These are phyloP conservation scores for Pyrus betulifolia DNA, from an alignment of 306 rosid species.

Conservation along the genomic window DNA sequence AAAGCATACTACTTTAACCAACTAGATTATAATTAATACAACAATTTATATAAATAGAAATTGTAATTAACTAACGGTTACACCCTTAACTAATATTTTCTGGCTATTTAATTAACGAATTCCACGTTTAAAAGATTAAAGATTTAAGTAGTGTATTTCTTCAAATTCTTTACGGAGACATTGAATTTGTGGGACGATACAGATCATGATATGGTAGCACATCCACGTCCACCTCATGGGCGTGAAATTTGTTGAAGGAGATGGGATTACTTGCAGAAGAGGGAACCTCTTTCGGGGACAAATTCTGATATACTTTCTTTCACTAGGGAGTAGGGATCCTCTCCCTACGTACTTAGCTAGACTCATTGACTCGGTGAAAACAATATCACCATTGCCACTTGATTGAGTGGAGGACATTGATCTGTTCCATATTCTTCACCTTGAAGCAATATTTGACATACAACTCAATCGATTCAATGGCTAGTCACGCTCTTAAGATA, in stretches of 20 bases:
- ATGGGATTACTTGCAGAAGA: not conserved
- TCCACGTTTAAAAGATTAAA: too few species aligned
- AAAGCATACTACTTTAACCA: too few species aligned
- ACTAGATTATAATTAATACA: too few species aligned
- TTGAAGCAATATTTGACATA: not conserved
- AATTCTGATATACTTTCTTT: not conserved
- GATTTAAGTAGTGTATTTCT: not conserved
- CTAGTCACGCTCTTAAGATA: not conserved
- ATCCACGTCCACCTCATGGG: not conserved
- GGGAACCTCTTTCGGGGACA: conserved; percentile 11
- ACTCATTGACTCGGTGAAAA: not conserved
- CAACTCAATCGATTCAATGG: not conserved
- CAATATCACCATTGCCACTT: conserved; percentile 4
- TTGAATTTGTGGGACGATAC: not conserved
- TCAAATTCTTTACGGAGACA: not conserved
- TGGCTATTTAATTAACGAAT: too few species aligned
- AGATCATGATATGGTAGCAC: not conserved
- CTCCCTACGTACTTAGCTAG: not conserved
- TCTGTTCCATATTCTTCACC: not conserved
- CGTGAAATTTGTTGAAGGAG: not conserved
- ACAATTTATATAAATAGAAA: too few species aligned
- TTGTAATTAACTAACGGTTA: too few species aligned
- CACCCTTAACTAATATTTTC: too few species aligned
- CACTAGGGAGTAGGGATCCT: conserved; percentile 11
- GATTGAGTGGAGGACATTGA: not conserved